These are phyloP conservation scores for Talaromyces thailandensis DNA, from an alignment of 495 filamentous ascomycete genomes.

Conservation along the genomic window DNA sequence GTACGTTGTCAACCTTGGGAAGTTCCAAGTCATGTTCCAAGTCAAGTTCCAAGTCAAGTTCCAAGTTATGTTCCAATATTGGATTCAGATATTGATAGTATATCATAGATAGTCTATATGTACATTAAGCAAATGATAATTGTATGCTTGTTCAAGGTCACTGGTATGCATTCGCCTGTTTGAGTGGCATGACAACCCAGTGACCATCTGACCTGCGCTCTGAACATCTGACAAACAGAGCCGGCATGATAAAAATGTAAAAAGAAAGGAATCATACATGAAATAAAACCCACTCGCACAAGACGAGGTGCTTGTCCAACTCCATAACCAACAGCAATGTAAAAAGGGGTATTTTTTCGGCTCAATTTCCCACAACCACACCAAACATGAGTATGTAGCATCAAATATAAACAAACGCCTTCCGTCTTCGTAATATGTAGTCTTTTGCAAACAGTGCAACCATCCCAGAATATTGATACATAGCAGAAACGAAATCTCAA, in stretches of 20 bases:
- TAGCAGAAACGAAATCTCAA: background rate
- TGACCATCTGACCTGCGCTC: background rate
- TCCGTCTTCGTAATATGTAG: slow-evolving; percentile 3
- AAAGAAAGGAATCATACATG: background rate
- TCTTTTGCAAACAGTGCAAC: slow-evolving; percentile 3
- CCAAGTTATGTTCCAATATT: no score
- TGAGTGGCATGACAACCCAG: background rate
- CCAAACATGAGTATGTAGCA: background rate
- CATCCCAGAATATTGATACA: slow-evolving; percentile 3
- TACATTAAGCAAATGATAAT: background rate
- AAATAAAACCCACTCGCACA: background rate
- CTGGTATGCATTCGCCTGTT: background rate
- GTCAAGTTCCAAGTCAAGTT: no score
- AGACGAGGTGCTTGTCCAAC: background rate
- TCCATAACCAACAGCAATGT: background rate
- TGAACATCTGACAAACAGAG: background rate
- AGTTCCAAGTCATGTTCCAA: no score
- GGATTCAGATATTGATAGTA: background rate
- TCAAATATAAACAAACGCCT: slow-evolving; percentile 1
- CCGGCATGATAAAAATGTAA: background rate
- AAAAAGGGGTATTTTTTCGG: background rate
- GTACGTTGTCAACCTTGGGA: no score
- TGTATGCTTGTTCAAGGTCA: background rate
- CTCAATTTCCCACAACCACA: background rate
- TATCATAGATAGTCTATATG: background rate